Evolutionary conservation across 805 yeast species (phyloP).

Genomic region (Deakozyma indianensis): DNA sequence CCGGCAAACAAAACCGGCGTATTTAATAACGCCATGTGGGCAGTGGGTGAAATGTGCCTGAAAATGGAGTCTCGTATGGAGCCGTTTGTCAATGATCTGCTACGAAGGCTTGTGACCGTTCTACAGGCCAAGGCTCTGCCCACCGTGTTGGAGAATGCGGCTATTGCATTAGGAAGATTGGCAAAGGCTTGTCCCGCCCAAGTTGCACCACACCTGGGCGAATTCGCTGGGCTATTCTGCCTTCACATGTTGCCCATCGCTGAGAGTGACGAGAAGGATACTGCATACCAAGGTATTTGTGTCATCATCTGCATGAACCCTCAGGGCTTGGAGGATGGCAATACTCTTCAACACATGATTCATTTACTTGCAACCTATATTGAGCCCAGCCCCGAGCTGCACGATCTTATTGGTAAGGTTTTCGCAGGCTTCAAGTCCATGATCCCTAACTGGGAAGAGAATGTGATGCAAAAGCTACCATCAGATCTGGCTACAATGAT

Average conservation of each 20-base stretch:
- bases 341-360: conserved; percentile 15
- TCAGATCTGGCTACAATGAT: conserved; percentile 10
- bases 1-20: conserved; percentile 57
- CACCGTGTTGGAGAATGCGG: conserved; percentile 72
- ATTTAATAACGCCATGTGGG: conserved; percentile 86
- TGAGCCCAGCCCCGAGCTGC: conserved; percentile 19
- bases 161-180: conserved; percentile 78
- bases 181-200: conserved; percentile 50
- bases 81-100: conserved; percentile 40
- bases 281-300: conserved; percentile 76
- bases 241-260: conserved; percentile 48
- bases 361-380: conserved; percentile 15
- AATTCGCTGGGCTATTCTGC: conserved; percentile 57
- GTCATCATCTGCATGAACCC: conserved; percentile 55
- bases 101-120: conserved; percentile 44
- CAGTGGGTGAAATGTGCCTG: conserved; percentile 74
- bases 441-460: conserved; percentile 12
- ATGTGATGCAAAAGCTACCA: conserved; percentile 11
- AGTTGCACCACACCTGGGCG: conserved; percentile 42
- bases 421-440: conserved; percentile 13
- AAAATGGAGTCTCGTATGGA: conserved; percentile 29
- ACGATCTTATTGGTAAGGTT: conserved; percentile 14
- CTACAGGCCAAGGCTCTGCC: conserved; percentile 41
- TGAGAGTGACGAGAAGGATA: conserved; percentile 78
- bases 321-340: conserved; percentile 37